phyloP scores from a whole-genome alignment of 1,139 yeast species.

The Pichia sp. region DNA sequence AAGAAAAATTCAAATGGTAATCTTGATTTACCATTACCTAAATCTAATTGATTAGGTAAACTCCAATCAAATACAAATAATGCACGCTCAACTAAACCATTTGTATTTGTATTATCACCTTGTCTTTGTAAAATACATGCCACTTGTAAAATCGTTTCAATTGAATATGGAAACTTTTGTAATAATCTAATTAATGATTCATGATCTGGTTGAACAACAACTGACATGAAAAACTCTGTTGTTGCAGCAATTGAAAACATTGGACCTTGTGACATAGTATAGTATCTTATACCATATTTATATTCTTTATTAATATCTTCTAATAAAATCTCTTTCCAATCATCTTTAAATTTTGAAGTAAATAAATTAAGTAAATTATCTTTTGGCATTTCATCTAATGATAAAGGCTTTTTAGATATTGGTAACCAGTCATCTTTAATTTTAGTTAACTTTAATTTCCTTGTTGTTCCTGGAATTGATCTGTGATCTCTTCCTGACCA shows the following conservation, averaged over 20 bases:
- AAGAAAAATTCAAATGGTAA: slow-evolving; percentile 71
- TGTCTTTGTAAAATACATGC: slow-evolving; percentile 71
- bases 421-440: slow-evolving; percentile 83
- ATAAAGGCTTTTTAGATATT: slow-evolving; percentile 54
- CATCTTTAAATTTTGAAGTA: slow-evolving; percentile 37
- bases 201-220: slow-evolving; percentile 66
- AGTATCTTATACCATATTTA: slow-evolving; percentile 49
- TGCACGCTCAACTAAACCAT: slow-evolving; percentile 69
- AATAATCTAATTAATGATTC: slow-evolving; percentile 55
- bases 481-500: slow-evolving; percentile 82
- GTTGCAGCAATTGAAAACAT: slow-evolving; percentile 19
- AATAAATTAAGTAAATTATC: slow-evolving; percentile 39
- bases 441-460: slow-evolving; percentile 62
- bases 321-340: slow-evolving; percentile 43
- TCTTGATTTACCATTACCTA: slow-evolving; percentile 55
- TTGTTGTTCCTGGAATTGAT: slow-evolving; percentile 64
- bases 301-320: slow-evolving; percentile 42
- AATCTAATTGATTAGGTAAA: slow-evolving; percentile 41
- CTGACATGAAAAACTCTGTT: slow-evolving; percentile 54
- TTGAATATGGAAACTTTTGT: slow-evolving; percentile 64
- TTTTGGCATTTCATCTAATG: slow-evolving; percentile 49
- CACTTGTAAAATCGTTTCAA: slow-evolving; percentile 72
- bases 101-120: slow-evolving; percentile 67
- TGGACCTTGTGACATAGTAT: slow-evolving; percentile 47
- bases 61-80: slow-evolving; percentile 74